phyloP scores from a whole-genome alignment of 129 eudicot species.

The Oenanthe sinensis region DNA sequence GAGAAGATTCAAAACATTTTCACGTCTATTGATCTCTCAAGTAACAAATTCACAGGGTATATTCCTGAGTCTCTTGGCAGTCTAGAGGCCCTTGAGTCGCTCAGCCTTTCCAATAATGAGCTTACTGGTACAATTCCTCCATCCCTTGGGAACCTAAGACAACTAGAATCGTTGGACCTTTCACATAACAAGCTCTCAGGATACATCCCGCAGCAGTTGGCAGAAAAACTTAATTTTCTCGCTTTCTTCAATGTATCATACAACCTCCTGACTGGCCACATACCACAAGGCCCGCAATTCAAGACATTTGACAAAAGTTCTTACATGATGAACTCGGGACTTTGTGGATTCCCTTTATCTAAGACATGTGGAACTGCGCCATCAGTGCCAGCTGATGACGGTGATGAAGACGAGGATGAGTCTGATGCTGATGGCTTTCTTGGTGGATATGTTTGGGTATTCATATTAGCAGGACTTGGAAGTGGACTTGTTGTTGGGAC shows the following conservation, averaged over 20 bases:
- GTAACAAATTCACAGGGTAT: constrained; percentile 14
- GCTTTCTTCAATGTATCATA: constrained; percentile 19
- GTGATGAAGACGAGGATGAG: not conserved
- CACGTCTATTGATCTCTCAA: constrained; percentile 10
- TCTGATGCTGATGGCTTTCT: constrained; percentile 7
- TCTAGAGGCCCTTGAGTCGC: constrained; percentile 10
- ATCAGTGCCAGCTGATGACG: not conserved
- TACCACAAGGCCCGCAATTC: constrained; percentile 24
- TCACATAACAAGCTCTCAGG: constrained; percentile 19
- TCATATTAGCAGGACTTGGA: constrained; percentile 11
- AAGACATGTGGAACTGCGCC: constrained; percentile 1
- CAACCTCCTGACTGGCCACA: constrained; percentile 19
- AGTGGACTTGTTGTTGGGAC: constrained; percentile 20
- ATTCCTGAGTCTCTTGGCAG: constrained; percentile 16
- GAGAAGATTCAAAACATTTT: constrained; percentile 11
- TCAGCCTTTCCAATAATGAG: constrained; percentile 25
- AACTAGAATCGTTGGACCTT: constrained; percentile 22
- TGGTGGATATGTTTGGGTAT: constrained; percentile 11
- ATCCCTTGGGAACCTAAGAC: constrained; percentile 9
- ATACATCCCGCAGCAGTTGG: constrained; percentile 19
- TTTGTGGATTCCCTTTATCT: constrained; percentile 22
- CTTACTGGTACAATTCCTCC: constrained; percentile 22
- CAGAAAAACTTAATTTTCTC: constrained; percentile 10
- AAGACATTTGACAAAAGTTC: constrained; percentile 15
- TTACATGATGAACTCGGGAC: constrained; percentile 14